Percentiles rank a stretch among this genome's conserved stretches.
These are phyloP conservation scores for Miscanthus lutarioriparius DNA, from an alignment of 176 grass and related monocot genomes.

Conservation along the genomic window DNA sequence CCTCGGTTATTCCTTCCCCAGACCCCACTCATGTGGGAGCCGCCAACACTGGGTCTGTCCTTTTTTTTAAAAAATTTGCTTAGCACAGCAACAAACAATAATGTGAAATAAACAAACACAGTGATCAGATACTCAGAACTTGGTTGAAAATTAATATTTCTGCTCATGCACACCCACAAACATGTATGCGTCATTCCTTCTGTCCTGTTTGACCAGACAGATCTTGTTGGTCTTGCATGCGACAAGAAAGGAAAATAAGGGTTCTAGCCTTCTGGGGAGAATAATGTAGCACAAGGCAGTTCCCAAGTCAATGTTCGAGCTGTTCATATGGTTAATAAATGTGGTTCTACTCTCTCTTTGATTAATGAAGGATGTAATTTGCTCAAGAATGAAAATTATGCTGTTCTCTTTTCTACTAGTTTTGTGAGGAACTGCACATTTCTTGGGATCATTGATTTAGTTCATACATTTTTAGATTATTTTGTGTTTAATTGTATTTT, in stretches of 20 bases:
- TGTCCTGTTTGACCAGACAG: not conserved
- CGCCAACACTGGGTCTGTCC: not conserved
- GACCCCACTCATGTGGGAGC: not conserved
- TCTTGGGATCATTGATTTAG: not conserved
- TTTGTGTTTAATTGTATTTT: conserved; percentile 25
- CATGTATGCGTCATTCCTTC: not conserved
- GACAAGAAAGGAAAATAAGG: not conserved
- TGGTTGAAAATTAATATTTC: not conserved
- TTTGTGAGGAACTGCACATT: not conserved
- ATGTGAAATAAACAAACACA: conserved; percentile 8
- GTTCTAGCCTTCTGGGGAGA: not conserved
- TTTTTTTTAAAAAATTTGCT: not conserved
- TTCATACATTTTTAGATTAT: conserved; percentile 15
- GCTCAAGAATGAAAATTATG: not conserved
- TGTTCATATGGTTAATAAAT: conserved; percentile 20
- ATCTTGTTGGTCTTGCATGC: not conserved
- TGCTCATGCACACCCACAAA: not conserved
- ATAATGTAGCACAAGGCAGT: conserved; percentile 10
- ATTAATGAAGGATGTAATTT: not conserved
- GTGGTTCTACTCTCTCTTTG: not conserved
- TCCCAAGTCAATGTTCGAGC: not conserved
- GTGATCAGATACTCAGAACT: conserved; percentile 7
- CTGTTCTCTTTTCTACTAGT: conserved; percentile 10
- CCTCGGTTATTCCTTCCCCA: not conserved
- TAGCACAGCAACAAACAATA: not conserved